Conservation (phyloP, 805 yeast genomes). For the Sugiyamaella qingdaonensis region DNA sequence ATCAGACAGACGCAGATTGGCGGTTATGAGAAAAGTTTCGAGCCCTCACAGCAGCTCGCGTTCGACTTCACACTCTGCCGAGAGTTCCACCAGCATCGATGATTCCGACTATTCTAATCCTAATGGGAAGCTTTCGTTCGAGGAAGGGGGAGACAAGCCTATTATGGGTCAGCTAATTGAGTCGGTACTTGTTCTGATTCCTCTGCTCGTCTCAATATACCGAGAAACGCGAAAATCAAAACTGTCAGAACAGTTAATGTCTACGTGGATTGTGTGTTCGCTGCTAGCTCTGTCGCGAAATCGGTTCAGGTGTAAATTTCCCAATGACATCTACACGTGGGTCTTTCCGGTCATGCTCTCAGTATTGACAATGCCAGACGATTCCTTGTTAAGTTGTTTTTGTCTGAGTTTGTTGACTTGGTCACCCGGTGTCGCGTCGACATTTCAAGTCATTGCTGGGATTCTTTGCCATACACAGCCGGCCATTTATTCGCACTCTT, state of each 20-base stretch:
- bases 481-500: too few species aligned
- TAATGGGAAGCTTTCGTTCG: too few species aligned
- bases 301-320: background rate
- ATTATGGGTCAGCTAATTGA: background rate
- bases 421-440: background rate
- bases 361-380: background rate
- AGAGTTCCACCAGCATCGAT: background rate
- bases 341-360: slow-evolving; percentile 3
- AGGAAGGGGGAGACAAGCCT: too few species aligned
- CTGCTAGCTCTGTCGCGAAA: background rate
- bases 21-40: too few species aligned
- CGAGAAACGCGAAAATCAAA: background rate
- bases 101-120: background rate
- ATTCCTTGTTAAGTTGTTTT: background rate
- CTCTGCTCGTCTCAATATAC: background rate
- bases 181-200: background rate
- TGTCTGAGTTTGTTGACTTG: background rate
- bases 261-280: background rate
- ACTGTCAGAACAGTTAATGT: background rate
- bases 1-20: too few species aligned
- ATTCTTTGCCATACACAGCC: background rate
- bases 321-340: slow-evolving; percentile 7
- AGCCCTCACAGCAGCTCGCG: too few species aligned
- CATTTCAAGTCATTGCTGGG: background rate
- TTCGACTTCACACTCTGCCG: too few species aligned